Evolutionary conservation across 2,329 filamentous ascomycete genomes (phyloP), one percentile per base, ranked within the genome.

Genomic region (Coniochaeta pulveracea): DNA sequence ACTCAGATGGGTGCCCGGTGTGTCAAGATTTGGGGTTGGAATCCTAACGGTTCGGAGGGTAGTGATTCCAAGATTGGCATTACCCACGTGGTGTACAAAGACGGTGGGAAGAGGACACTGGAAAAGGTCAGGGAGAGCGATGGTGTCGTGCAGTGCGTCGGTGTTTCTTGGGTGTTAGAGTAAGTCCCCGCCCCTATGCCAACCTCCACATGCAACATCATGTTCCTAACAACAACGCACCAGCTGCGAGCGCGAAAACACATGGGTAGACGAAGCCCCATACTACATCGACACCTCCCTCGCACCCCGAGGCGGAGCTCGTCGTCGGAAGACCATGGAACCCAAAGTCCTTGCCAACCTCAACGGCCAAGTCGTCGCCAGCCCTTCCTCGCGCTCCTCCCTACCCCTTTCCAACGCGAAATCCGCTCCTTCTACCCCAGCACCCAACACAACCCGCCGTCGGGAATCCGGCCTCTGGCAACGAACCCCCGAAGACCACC

Each of bases 71-170:
- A 76, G 50, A 62, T 85, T 38, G 81, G 79, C 5, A 84, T 93
- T 46, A 93, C 85, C 0, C 86, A 94, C 49, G 82, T 94, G 6
- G 75, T 94, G 6, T 94, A 78, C 64, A 94, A 93, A 54, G 86
- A 93, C 48, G 86, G 86, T 28, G 77, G 77, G 26, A 78, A 80
- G 48, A 68, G 79, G 17, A 93, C 85, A 1, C 57, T 94, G 43
- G 80, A 93, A 50, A 93, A 86, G 56, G 80, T 89, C 6, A 68
- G 76, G 37, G 71, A 80, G 45, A 77, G 73, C 24, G 68, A 72
- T 10, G 84, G 84, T 5, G 64, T 83, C 19, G 82, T 94, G 23
- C 77, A 84, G 45, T 93, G 85, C 56, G 85, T 94, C 35, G 85
- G 85, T 32, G 81, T 93, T 29, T 78, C 77, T 43, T 94, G 85